A percentile compares a stretch with the other conserved stretches of the same genome.
phyloP scores from a whole-genome alignment of 1,139 yeast species.

The Blastobotrys malaysiensis region DNA sequence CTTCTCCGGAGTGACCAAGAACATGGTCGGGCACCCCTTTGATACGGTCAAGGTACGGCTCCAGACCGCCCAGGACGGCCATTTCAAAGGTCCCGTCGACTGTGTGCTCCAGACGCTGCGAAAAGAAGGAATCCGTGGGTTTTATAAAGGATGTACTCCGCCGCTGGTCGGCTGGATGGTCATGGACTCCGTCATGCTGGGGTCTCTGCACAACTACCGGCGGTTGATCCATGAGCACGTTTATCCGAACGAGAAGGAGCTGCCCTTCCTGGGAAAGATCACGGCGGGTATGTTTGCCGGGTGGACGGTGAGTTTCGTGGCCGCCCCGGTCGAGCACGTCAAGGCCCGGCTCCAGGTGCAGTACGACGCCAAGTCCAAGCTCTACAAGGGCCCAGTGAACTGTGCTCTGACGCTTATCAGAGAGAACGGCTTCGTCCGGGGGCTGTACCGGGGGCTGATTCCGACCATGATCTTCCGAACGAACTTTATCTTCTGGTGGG shows the following conservation, averaged over 20 bases:
- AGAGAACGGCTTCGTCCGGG: constrained; percentile 64
- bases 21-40: constrained; percentile 89
- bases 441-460: constrained; percentile 74
- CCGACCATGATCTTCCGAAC: constrained; percentile 86
- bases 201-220: constrained; percentile 74
- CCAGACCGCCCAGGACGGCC: constrained; percentile 69
- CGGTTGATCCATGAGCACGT: constrained; percentile 58
- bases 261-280: constrained; percentile 71
- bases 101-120: constrained; percentile 66
- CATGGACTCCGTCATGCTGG: constrained; percentile 83
- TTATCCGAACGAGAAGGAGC: constrained; percentile 49
- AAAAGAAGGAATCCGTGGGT: constrained; percentile 71
- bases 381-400: constrained; percentile 75
- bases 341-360: constrained; percentile 88
- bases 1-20: constrained; percentile 79
- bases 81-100: constrained; percentile 78
- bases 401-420: constrained; percentile 47
- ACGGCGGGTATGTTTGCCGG: constrained; percentile 77
- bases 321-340: constrained; percentile 88
- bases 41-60: constrained; percentile 85
- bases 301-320: constrained; percentile 86
- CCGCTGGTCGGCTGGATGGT: constrained; percentile 90
- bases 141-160: constrained; percentile 87
- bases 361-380: constrained; percentile 67
- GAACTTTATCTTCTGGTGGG: constrained; percentile 92